Base-by-base conservation (phyloP, 306 rosid genomes). In the Geum urbanum region DNA sequence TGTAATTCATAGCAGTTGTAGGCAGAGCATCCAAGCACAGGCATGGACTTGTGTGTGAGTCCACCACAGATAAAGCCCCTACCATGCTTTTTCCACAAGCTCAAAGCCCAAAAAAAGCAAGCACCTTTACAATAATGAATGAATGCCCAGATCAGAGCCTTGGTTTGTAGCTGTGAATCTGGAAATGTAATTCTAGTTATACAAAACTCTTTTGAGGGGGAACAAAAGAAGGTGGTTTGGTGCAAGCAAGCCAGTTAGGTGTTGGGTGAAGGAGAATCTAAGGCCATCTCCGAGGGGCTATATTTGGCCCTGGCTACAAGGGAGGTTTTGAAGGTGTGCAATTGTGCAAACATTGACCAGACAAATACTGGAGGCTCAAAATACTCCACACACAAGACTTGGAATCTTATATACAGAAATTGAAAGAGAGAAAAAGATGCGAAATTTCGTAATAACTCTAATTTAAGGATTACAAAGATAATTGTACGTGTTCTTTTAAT, bases 21-120 rank as follows among this genome's bases (percentile, higher is more conserved):
- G 94, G 86, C 55, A 90, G 73, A 20, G 90, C 89, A 71, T 90
- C 98, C 71, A 90, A 83, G 74, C 97, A 94, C 81, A 92, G 77
- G 80, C 96, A 88, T 4, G 97, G 96, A 15, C 91, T 78, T n/a
- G 84, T 75, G 70, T 85, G 97, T 19, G 96, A 85, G 27, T 94
- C 98, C 88, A 92, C 83, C 76, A 90, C 73, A 52, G 90, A 84
- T 43, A 94, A 62, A 78, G 88, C 96, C 74, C 91, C 85, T 52
- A 90, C 85, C 98, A 92, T 88, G 55, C 73, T 80, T 62, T 61
- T 32, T 64, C 54, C 67, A 45, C 76, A 67, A 78, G 5, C 32
- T 37, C 49, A 20, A 77, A 72, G 48, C 75, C 58, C 18, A 46
- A 70, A 74, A 74, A 14, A 27, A 14, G n/a, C 39, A 69, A 14